A percentile compares a stretch with the other conserved stretches of the same genome.
Evolutionary conservation across 495 filamentous ascomycete species (phyloP).

Genomic region (Aspergillus sparsus): DNA sequence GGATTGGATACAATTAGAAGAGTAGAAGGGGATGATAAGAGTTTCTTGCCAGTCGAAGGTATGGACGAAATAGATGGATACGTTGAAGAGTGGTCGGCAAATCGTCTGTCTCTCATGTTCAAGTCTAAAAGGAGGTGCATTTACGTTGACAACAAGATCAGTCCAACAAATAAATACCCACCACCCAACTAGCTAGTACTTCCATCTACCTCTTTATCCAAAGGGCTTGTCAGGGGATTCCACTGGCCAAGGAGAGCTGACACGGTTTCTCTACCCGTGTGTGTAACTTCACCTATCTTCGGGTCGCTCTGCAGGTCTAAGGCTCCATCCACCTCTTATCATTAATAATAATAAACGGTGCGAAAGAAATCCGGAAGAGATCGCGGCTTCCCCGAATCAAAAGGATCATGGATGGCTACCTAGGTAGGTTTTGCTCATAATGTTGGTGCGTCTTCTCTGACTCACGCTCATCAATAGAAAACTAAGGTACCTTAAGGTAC

Average conservation of each 20-base stretch:
- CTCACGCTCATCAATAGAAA: neutral
- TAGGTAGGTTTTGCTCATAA: neutral
- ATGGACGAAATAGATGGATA: no score
- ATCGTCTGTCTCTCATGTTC: no score
- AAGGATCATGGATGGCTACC: neutral
- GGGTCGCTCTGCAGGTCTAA: constrained; percentile 6
- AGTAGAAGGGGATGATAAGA: no score
- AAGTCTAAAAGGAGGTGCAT: no score
- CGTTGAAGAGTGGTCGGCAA: no score
- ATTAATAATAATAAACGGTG: neutral
- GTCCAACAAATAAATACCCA: no score
- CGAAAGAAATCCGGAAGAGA: neutral
- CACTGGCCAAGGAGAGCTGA: neutral
- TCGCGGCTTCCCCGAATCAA: neutral
- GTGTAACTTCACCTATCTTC: constrained; percentile 4
- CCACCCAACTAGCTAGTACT: no score
- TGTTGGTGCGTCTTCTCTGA: neutral
- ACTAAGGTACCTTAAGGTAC: no score
- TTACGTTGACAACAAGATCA: no score
- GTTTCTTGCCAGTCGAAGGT: no score
- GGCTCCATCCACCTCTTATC: constrained; percentile 5
- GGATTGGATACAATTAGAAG: neutral
- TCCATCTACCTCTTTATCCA: no score
- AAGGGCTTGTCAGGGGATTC: neutral
- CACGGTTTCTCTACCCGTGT: neutral